Conservation (phyloP, 805 yeast genomes). For the Candida boleticola region DNA sequence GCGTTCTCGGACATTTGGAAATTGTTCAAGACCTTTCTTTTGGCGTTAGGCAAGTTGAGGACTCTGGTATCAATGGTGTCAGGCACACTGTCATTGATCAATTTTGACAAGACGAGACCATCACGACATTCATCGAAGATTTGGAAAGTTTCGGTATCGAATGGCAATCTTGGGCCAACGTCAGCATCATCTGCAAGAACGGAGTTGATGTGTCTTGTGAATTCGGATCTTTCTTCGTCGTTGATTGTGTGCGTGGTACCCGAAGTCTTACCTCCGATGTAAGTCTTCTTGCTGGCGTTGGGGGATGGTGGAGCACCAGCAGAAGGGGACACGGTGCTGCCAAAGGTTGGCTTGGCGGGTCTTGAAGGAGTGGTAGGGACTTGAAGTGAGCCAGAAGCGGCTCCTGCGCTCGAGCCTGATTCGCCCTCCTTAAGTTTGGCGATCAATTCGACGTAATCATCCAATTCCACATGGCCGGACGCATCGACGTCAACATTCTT, state of each 20-base stretch:
- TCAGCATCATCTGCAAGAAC: conserved; percentile 87
- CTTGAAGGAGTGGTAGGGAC: conserved; percentile 23
- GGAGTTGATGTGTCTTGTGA: conserved; percentile 92
- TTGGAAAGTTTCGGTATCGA: conserved; percentile 92
- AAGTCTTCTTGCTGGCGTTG: conserved; percentile 51
- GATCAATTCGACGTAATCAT: conserved; percentile 83
- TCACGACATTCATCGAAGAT: conserved; percentile 95
- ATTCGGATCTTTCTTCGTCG: conserved; percentile 94
- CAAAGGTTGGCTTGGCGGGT: conserved; percentile 21
- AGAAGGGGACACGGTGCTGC: conserved; percentile 1
- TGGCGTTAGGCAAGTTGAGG: conserved; percentile 74
- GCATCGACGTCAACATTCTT: conserved; percentile 92
- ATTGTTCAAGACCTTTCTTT: conserved; percentile 78
- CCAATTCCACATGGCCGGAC: conserved; percentile 94
- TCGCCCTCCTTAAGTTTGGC: conserved; percentile 68
- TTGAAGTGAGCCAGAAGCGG: conserved; percentile 8
- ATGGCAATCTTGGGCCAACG: conserved; percentile 81
- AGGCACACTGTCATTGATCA: conserved; percentile 96
- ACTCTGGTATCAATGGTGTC: conserved; percentile 98
- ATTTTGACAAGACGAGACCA: conserved; percentile 87
- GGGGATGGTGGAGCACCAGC: conserved; percentile 13
- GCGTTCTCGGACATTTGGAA: conserved; percentile 97
- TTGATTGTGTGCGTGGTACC: conserved; percentile 96
- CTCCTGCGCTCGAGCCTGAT: conserved; percentile 22
- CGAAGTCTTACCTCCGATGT: conserved; percentile 80